Percentiles rank a stretch among this genome's conserved stretches.
phyloP scores from a whole-genome alignment of 768 basidiomycete genomes.

The Suillus lakei region DNA sequence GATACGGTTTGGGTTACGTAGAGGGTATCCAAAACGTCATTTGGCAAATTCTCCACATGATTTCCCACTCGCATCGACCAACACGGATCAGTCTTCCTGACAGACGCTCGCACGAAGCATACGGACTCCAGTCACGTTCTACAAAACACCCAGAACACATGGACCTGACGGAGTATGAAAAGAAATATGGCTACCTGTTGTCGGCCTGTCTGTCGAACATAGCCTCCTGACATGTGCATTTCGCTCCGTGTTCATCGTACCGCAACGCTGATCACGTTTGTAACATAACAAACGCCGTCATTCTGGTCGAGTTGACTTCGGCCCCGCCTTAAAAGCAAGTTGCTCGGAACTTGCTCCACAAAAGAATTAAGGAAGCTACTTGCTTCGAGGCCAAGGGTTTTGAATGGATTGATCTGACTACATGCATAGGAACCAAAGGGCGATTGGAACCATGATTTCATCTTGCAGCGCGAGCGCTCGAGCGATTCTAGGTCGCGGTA shows the following conservation, averaged over 20 bases:
- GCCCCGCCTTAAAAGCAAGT: neutral
- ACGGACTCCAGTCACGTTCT: neutral
- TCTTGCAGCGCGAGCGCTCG: neutral
- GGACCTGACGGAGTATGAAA: neutral
- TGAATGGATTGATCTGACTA: neutral
- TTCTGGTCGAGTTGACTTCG: neutral
- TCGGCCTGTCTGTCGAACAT: neutral
- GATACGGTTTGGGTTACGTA: conserved; percentile 4
- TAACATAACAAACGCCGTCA: neutral
- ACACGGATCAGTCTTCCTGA: conserved; percentile 4
- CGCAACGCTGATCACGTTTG: neutral
- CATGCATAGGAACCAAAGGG: neutral
- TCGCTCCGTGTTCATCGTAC: neutral
- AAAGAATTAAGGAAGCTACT: neutral
- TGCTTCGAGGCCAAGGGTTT: conserved; percentile 3
- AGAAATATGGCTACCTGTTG: neutral
- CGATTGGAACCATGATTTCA: neutral
- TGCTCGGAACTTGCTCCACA: neutral
- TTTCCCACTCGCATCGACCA: neutral
- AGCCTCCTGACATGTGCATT: neutral
- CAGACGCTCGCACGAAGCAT: neutral
- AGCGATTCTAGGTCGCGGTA: neutral
- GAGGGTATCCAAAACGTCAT: conserved; percentile 5
- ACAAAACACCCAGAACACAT: neutral
- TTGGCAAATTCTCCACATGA: neutral